Evolutionary conservation across 2,329 filamentous ascomycete species (phyloP).

Genomic region (Nigrograna mackinnonii): DNA sequence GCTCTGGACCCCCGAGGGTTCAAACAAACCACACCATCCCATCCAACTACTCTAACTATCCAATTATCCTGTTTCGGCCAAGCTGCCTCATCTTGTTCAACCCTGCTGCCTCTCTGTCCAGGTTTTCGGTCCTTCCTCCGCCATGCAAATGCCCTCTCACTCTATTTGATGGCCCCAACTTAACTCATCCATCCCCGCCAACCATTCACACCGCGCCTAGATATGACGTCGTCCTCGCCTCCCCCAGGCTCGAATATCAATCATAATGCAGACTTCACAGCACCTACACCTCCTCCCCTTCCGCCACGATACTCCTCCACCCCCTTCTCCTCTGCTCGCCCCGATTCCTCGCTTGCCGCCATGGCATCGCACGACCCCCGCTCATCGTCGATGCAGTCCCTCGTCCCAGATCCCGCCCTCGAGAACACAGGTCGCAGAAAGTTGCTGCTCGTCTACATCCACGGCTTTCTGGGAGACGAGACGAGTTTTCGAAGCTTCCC

Average conservation of each 20-base stretch:
- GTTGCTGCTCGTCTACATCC: conserved; percentile 80
- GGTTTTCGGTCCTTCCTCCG: background rate
- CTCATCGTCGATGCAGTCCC: conserved; percentile 50
- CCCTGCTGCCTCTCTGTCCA: no score
- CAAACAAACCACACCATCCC: no score
- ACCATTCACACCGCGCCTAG: background rate
- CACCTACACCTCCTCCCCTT: conserved; percentile 29
- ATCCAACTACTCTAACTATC: conserved; percentile 5
- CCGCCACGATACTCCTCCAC: conserved; percentile 29
- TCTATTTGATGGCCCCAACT: conserved; percentile 1
- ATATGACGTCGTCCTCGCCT: conserved; percentile 14
- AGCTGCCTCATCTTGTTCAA: background rate
- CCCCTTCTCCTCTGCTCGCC: conserved; percentile 13
- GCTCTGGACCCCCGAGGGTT: no score
- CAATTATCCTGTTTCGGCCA: conserved; percentile 11
- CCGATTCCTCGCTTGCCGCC: conserved; percentile 22
- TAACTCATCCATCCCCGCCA: background rate
- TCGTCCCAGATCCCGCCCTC: conserved; percentile 40
- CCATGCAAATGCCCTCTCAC: no score
- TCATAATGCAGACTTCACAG: conserved; percentile 4
- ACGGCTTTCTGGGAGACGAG: conserved; percentile 89
- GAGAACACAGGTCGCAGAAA: conserved; percentile 48
- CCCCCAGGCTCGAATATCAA: background rate
- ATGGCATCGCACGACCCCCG: conserved; percentile 46
- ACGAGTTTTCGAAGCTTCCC: conserved; percentile 88